Conservation (phyloP, 306 rosid species). For the Phaseolus lunatus region DNA sequence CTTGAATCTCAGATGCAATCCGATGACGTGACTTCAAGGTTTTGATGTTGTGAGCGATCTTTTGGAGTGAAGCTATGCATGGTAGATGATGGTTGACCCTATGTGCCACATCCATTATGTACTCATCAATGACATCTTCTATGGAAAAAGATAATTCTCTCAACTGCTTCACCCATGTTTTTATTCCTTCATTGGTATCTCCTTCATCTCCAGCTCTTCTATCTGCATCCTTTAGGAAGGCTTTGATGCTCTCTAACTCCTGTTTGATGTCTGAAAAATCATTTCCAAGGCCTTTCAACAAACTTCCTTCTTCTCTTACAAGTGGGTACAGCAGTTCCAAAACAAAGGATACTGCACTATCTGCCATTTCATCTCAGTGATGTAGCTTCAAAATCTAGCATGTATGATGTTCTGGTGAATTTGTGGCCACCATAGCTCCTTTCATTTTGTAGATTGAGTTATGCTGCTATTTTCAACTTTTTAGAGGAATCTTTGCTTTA, state of each 20-base stretch:
- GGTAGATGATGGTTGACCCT: not conserved
- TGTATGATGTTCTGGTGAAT: not conserved
- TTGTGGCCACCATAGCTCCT: too few relatives aligned
- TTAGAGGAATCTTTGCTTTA: too few relatives aligned
- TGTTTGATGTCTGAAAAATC: not conserved
- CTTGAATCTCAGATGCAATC: conserved; percentile 33
- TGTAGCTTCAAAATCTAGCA: not conserved
- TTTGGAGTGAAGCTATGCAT: not conserved
- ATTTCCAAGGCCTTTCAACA: not conserved
- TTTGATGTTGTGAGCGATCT: not conserved
- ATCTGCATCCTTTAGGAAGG: not conserved
- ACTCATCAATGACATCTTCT: conserved; percentile 41
- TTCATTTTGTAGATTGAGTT: too few relatives aligned
- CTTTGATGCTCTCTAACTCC: not conserved
- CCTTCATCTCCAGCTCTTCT: not conserved
- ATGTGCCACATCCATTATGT: conserved; percentile 4
- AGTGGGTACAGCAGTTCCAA: not conserved
- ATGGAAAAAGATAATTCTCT: conserved; percentile 37
- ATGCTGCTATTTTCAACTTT: too few relatives aligned
- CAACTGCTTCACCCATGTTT: conserved; percentile 29
- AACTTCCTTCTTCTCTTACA: not conserved
- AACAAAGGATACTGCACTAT: not conserved
- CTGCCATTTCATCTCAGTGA: not conserved
- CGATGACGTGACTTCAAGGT: conserved; percentile 8
- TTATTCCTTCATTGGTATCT: not conserved